Conservation (phyloP, 331 rosid species). For the Malus hybrid region DNA sequence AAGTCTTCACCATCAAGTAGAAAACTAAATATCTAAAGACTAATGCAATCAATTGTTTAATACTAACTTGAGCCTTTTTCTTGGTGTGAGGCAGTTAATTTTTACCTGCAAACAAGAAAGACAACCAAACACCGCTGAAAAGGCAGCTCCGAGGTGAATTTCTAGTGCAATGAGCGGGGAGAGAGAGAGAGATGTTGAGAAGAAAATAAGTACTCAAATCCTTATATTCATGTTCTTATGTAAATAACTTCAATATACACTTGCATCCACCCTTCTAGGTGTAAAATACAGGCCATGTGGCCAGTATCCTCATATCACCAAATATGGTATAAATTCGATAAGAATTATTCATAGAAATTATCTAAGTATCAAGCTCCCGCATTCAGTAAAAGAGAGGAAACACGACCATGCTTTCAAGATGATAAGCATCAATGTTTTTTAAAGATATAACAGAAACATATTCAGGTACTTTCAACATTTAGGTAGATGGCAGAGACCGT, state of each 20-base stretch:
- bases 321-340: background rate
- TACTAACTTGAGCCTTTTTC: conserved; percentile 30
- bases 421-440: background rate
- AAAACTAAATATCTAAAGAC: background rate
- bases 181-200: background rate
- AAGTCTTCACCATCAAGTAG: conserved; percentile 5
- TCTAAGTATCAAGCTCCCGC: background rate
- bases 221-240: background rate
- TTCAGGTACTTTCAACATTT: background rate
- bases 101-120: conserved; percentile 35
- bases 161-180: background rate
- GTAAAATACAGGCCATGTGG: background rate
- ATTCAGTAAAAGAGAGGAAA: background rate
- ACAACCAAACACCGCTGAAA: background rate
- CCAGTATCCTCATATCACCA: background rate
- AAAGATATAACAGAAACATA: background rate
- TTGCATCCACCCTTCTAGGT: background rate
- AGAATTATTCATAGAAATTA: background rate
- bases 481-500: background rate
- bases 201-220: background rate
- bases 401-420: background rate
- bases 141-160: background rate
- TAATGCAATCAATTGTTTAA: background rate
- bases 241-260: background rate
- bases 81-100: conserved; percentile 39